Base-by-base conservation (phyloP, 2,329 filamentous ascomycete genomes). In the Beauveria sp. region DNA sequence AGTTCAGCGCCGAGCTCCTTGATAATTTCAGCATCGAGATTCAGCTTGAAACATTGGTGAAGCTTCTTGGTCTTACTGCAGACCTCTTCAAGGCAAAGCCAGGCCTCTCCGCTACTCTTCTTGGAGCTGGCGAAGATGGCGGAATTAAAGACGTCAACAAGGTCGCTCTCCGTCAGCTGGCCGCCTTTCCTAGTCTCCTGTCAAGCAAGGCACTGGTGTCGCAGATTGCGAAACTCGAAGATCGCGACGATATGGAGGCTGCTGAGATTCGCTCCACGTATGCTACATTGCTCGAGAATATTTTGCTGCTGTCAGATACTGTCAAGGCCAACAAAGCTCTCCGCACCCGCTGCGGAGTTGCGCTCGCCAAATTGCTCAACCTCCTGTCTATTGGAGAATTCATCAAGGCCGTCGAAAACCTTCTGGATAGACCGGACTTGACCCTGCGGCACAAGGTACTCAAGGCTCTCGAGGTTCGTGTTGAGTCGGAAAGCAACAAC, bases 351-450 rank as follows among this genome's bases (percentile, higher is more conserved):
- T 87, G 84, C 69, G 88, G 89, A 45, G 85, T 89, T 62, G 84
- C 91, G 1, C 80, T 98, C 53, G 86, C 89, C 20, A 88, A 89
- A 65, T 79, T 96, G n/a, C 81, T 99, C 56, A 88, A 90, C 65
- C 83, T 97, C 7, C 81, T 96, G 48, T 93, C 93, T 0, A 92
- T 93, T 3, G 82, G 86, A 58, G 91, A 97, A 74, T 95, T 98
- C 73, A 86, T 98, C 73, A 90, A 91, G 72, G 90, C 92, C 10
- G 88, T 96, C 46, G 90, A 96, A 71, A 85, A 86, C 31, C 80
- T 99, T 34, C 84, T 98, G 42, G 84, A 90, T 66, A 85, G 88
- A 54, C 86, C 89, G 6, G 87, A 91, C 65, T 82, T 90, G 67
- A 85, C 89, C 54, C 80, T 93, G 56, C 89, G 90, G 1, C 87